Evolutionary conservation across 768 basidiomycete genomes (phyloP), one percentile per base, ranked within the genome.

Genomic region (Boletus sp.): DNA sequence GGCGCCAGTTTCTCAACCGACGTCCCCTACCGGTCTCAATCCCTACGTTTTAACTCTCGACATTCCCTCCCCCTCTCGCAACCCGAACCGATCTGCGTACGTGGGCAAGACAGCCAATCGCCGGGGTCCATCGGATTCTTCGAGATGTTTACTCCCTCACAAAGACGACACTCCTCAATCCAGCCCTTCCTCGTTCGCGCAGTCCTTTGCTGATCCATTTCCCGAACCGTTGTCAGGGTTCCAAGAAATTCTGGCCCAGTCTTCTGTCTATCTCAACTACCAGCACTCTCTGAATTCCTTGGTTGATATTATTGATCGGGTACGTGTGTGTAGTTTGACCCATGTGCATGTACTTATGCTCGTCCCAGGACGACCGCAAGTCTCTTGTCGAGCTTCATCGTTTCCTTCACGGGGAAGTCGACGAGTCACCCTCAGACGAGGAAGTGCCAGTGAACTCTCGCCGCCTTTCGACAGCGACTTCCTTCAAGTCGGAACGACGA

Each of bases 271-370:
- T 70, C 74, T 80, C 59, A 87, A 91, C 57, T 91, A 90, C 63
- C 84, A 89, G 53, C 83, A 88, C 57, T 93, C 90, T 27, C 71
- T 93, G 58, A 85, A 86, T 57, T 91, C 90, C n/a, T 73, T 93
- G 53, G 75, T 80, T 53, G 88, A 90, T 64, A 90, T 93, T 55
- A 75, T 93, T 34, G 88, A 91, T 65, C 75, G 86, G 61, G 90
- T 92, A 68, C 51, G 85, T 76, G 25, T 49, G 47, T 37, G 32
- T 44, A n/a, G 41, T 44, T 23, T 40, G 19, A 4, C 7, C 1
- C 35, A 15, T 53, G 23, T 49, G 42, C 25, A 27, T 30, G 57
- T 52, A 42, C 57, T 59, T 1, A 57, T 17, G 9, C 19, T 21
- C 29, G 47, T 8, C 53, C 43, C 39, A 64, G 90, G 89, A 92